Evolutionary conservation across 1,139 yeast species (phyloP).

Genomic region (Hyphopichia pseudoburtonii): DNA sequence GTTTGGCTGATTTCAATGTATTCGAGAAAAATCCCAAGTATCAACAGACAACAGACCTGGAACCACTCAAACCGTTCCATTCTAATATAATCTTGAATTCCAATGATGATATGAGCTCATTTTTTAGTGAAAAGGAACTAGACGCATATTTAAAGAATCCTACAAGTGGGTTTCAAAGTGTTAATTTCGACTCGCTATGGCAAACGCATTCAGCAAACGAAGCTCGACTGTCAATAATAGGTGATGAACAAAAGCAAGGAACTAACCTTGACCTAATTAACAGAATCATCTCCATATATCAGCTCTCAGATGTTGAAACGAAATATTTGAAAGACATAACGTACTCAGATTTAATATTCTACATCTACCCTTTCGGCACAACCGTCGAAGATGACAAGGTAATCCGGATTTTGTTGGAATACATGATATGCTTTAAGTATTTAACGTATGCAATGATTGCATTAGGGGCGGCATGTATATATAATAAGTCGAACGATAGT

Average conservation of each 20-base stretch:
- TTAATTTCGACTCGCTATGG: conserved; percentile 2
- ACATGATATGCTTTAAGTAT: conserved; percentile 14
- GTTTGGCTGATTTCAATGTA: conserved; percentile 5
- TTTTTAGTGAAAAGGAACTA: conserved; percentile 1
- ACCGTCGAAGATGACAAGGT: conserved; percentile 11
- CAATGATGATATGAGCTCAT: neutral
- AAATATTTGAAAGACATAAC: conserved; percentile 12
- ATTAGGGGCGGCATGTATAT: conserved; percentile 12
- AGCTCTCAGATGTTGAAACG: conserved; percentile 1
- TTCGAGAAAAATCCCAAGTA: neutral
- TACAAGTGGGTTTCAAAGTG: neutral
- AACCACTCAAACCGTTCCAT: conserved; percentile 3
- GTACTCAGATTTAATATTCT: conserved; percentile 8
- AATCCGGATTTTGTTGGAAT: conserved; percentile 14
- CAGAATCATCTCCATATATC: conserved; percentile 1
- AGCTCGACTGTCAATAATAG: neutral
- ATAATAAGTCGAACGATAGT: conserved; percentile 8
- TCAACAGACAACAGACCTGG: neutral
- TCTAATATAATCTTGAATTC: conserved; percentile 4
- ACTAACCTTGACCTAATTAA: conserved; percentile 3
- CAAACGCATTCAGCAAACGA: neutral
- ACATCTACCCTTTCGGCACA: conserved; percentile 14
- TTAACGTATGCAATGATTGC: conserved; percentile 16
- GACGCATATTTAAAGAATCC: conserved; percentile 2
- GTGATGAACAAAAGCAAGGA: neutral